phyloP scores from a whole-genome alignment of 306 rosid species.

The Dalbergia cultrata region DNA sequence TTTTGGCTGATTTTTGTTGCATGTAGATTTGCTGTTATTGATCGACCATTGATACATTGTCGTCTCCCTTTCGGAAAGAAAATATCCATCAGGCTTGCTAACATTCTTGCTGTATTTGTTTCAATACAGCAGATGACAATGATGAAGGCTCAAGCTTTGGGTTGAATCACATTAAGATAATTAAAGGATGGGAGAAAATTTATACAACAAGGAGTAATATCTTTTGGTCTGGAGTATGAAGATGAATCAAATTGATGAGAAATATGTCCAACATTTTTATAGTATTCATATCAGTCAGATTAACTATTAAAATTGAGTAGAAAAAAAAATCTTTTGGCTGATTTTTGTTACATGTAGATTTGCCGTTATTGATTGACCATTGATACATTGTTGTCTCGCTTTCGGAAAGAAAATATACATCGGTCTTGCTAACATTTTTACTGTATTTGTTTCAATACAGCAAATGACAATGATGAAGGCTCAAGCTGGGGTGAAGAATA shows the following conservation, averaged over 20 bases:
- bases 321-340: background rate
- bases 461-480: constrained; percentile 81
- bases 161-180: constrained; percentile 1
- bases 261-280: constrained; percentile 18
- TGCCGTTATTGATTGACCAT: constrained; percentile 3
- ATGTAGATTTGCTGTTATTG: background rate
- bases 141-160: constrained; percentile 38
- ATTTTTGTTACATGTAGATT: constrained; percentile 32
- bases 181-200: background rate
- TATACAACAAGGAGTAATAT: constrained; percentile 1
- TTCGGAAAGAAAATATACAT: background rate
- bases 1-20: constrained; percentile 32
- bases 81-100: constrained; percentile 21
- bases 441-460: constrained; percentile 55
- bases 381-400: background rate
- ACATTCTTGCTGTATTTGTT: constrained; percentile 40
- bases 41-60: constrained; percentile 1
- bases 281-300: background rate
- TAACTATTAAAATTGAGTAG: background rate
- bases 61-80: constrained; percentile 10
- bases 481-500: constrained; percentile 95
- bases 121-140: constrained; percentile 72
- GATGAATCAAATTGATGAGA: constrained; percentile 35
- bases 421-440: constrained; percentile 36
- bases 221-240: constrained; percentile 15